Percentiles rank a stretch among this genome's conserved stretches.
These are phyloP conservation scores for Cercophora newfieldiana DNA, from an alignment of 495 filamentous ascomycete species.

Conservation along the genomic window DNA sequence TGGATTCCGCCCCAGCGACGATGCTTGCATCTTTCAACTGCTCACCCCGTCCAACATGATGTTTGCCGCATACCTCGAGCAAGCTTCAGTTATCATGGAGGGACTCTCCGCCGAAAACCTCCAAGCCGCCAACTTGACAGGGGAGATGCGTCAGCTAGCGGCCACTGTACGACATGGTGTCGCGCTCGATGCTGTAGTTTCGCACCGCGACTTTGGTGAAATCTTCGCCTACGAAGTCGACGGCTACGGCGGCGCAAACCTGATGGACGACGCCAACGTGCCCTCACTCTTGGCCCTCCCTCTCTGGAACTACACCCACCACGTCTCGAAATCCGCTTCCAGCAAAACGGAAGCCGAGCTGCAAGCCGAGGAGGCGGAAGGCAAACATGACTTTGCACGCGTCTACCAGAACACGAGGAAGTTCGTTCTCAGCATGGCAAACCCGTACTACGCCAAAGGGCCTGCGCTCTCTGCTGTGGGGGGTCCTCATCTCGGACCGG, in stretches of 20 bases:
- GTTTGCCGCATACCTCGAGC: constrained; percentile 59
- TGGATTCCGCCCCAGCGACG: constrained; percentile 64
- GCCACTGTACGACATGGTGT: constrained; percentile 54
- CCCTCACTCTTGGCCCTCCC: constrained; percentile 52
- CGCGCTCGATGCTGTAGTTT: constrained; percentile 37
- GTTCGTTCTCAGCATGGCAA: constrained; percentile 53
- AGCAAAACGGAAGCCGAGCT: constrained; percentile 4
- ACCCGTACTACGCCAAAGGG: constrained; percentile 61
- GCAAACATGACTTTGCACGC: constrained; percentile 26
- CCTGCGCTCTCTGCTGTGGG: constrained; percentile 57
- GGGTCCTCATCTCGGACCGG: constrained; percentile 58
- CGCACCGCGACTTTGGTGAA: constrained; percentile 38
- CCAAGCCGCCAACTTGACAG: constrained; percentile 44
- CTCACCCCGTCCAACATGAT: constrained; percentile 67
- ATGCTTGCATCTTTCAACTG: constrained; percentile 59
- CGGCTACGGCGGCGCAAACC: constrained; percentile 57
- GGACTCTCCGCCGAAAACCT: constrained; percentile 36
- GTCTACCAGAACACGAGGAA: constrained; percentile 60
- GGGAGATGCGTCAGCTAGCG: constrained; percentile 54
- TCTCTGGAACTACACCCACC: constrained; percentile 34
- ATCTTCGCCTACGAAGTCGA: constrained; percentile 66
- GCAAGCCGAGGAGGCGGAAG: neutral
- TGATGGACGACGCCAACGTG: constrained; percentile 68
- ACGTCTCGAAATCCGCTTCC: neutral
- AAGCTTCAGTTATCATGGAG: constrained; percentile 54